Evolutionary conservation across 495 filamentous ascomycete species (phyloP), one percentile per base, ranked within the genome.

Genomic region (Amniculicola lignicola): DNA sequence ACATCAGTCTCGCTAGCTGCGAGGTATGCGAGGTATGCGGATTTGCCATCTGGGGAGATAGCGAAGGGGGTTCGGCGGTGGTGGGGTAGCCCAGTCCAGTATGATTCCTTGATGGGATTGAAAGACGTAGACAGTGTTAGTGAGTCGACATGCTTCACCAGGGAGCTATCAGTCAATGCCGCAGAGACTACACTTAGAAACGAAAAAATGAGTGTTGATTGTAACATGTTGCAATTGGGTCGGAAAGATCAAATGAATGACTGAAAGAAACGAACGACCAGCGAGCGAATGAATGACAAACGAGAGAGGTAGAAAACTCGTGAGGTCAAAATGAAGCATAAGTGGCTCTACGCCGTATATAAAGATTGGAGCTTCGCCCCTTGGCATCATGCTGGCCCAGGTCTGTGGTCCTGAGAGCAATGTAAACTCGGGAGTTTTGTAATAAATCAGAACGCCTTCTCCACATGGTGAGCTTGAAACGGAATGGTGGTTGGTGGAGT

Each of bases 61-160:
- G 76, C 70, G 42, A 81, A 80, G 4, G 78, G 77, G 16, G 78
- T 78, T 12, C 77, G 71, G 15, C 76, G 73, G 55, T 79, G 77
- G 49, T 81, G 78, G 40, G 75, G 75, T 40, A 74, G 72, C 2
- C 69, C 70, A 29, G 77, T 79, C 77, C 78, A 80, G 69, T 80
- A 80, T 18, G 74, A 70, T 0, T 66, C 68, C 57, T 76, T 74
- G 24, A 80, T 70, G 10, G 78, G 77, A 51, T 77, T 72, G 57
- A 79, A 79, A 19, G 49, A 16, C 65, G 50, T 31, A 58, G 64
- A 42, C 66, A 79, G 66, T 46, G 67, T 63, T 51, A 80, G 66
- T 51, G 69, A 68, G 62, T 76, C 69, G 44, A 72, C 69, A 36
- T 72, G 64, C 35, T 70, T 76, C 50, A 70, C 61, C 18, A 79